These are phyloP conservation scores for Huntiella moniliformis DNA, from an alignment of 2,329 filamentous ascomycete genomes.

Conservation along the genomic window DNA sequence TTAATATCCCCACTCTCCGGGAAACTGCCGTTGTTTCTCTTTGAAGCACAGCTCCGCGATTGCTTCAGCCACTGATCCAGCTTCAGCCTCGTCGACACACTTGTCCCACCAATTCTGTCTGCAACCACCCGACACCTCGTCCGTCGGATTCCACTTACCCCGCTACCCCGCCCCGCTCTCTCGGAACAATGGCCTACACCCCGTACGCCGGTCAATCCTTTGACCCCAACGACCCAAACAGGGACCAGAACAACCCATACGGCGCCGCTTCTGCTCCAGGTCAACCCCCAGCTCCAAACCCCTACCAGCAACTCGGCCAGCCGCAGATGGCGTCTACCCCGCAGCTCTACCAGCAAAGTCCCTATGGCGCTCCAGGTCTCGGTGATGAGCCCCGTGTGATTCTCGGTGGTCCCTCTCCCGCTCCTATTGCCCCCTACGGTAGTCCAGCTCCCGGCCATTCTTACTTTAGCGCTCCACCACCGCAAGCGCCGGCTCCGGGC, in stretches of 20 bases:
- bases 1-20: too few relatives aligned
- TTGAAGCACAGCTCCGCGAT: too few relatives aligned
- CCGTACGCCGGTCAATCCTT: not conserved
- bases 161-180: too few relatives aligned
- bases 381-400: conserved; percentile 1
- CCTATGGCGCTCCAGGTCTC: not conserved
- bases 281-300: conserved; percentile 32
- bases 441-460: conserved; percentile 3
- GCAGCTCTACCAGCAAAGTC: conserved; percentile 2
- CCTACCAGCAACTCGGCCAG: conserved; percentile 27
- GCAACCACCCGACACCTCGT: too few relatives aligned
- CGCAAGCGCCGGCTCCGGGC: not conserved
- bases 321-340: conserved; percentile 9
- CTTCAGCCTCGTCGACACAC: too few relatives aligned
- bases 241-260: not conserved
- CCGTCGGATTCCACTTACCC: too few relatives aligned
- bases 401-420: conserved; percentile 8
- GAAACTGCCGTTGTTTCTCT: too few relatives aligned
- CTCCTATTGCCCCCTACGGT: conserved; percentile 7
- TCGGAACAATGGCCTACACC: not conserved
- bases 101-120: too few relatives aligned
- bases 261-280: conserved; percentile 26
- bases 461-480: not conserved
- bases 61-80: too few relatives aligned
- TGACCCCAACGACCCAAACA: conserved; percentile 1